These are phyloP conservation scores for Basipetospora sp. DNA, from an alignment of 2,329 filamentous ascomycete genomes.

Conservation along the genomic window DNA sequence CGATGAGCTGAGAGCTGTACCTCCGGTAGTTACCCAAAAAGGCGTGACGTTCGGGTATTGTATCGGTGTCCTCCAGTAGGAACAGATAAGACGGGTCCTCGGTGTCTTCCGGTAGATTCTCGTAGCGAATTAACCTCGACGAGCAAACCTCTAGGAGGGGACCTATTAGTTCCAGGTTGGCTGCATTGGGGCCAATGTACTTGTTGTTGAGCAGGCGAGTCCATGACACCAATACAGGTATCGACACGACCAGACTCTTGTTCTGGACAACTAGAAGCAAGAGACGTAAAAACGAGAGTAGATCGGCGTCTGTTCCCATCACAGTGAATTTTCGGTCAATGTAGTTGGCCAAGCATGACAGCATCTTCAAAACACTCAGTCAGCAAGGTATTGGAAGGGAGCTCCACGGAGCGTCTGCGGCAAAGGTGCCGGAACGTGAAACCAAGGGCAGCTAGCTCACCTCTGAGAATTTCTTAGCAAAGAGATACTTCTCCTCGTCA, in stretches of 20 bases:
- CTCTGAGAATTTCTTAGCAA: conserved; percentile 89
- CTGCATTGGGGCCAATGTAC: conserved; percentile 48
- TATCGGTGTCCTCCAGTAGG: conserved; percentile 86
- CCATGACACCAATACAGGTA: conserved; percentile 83
- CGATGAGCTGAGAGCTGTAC: conserved; percentile 77
- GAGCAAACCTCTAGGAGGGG: conserved; percentile 72
- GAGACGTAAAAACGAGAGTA: conserved; percentile 64
- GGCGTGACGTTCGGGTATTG: conserved; percentile 79
- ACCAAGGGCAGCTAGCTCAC: conserved; percentile 41
- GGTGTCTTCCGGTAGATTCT: conserved; percentile 68
- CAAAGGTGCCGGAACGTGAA: no score
- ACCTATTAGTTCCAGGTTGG: conserved; percentile 52
- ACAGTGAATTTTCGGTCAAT: conserved; percentile 61
- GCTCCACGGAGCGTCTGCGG: no score
- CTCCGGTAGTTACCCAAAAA: conserved; percentile 91
- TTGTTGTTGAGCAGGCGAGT: conserved; percentile 63
- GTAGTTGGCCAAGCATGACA: conserved; percentile 73
- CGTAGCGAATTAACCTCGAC: conserved; percentile 71
- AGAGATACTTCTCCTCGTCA: conserved; percentile 79
- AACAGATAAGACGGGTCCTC: conserved; percentile 69
- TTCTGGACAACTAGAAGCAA: conserved; percentile 67
- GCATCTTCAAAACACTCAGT: conserved; percentile 45
- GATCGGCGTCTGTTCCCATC: conserved; percentile 48
- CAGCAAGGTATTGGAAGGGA: no score
- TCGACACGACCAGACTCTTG: conserved; percentile 81